A percentile compares a stretch with the other conserved stretches of the same genome.
These are phyloP conservation scores for Cercospora nicotianae DNA, from an alignment of 2,329 filamentous ascomycete genomes.

Conservation along the genomic window DNA sequence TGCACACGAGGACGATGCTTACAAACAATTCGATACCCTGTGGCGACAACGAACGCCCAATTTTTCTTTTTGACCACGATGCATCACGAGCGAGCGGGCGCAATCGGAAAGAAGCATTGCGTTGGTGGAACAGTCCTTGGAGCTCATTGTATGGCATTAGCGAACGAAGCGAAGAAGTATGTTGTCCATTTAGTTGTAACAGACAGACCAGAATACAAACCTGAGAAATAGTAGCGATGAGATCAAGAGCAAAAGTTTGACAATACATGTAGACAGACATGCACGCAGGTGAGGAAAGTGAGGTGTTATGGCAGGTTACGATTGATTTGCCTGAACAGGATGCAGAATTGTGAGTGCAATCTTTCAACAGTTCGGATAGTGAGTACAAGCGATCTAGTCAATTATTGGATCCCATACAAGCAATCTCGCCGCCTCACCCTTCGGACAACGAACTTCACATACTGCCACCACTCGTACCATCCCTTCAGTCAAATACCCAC, in stretches of 20 bases:
- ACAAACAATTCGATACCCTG: slow-evolving; percentile 8
- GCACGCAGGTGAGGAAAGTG: not conserved
- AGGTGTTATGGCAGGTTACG: not conserved
- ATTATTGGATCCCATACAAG: not conserved
- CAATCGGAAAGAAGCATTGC: slow-evolving; percentile 12
- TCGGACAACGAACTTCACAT: not conserved
- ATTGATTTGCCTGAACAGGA: not conserved
- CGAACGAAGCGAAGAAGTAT: slow-evolving; percentile 11
- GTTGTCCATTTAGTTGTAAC: slow-evolving; percentile 10
- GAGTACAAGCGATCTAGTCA: not conserved
- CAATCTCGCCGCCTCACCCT: not conserved
- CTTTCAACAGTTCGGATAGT: not conserved
- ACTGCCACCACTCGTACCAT: not conserved
- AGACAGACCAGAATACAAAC: slow-evolving; percentile 3
- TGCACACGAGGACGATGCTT: slow-evolving; percentile 2
- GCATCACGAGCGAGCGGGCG: slow-evolving; percentile 15
- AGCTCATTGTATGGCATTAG: slow-evolving; percentile 13
- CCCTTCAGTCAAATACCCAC: not conserved
- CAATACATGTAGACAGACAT: not conserved
- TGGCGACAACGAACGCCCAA: not conserved
- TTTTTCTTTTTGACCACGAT: slow-evolving; percentile 6
- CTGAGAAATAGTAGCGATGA: not conserved
- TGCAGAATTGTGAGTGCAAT: not conserved
- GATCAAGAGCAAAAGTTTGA: not conserved
- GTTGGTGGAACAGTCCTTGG: slow-evolving; percentile 16